Conservation (phyloP, 2,329 filamentous ascomycete genomes). For the Fusarium dimerum region DNA sequence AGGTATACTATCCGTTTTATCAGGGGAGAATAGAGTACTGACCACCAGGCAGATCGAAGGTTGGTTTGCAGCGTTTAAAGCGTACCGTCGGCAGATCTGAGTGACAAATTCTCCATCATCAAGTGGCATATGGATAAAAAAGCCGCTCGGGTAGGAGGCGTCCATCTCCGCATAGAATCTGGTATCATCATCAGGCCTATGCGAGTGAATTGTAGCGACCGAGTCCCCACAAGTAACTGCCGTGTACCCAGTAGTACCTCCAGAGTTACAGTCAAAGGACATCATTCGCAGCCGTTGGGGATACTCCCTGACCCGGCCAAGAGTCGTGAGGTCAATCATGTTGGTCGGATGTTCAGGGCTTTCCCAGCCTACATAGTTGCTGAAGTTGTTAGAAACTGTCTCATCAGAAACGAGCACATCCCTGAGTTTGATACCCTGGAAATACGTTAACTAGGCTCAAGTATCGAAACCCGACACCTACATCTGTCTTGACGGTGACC, state of each 20-base stretch:
- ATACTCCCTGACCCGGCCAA: not conserved
- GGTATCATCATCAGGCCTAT: conserved; percentile 1
- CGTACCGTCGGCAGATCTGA: conserved; percentile 12
- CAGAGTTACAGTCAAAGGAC: conserved; percentile 7
- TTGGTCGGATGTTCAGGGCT: conserved; percentile 6
- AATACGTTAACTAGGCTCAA: not conserved
- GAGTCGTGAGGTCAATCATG: conserved; percentile 10
- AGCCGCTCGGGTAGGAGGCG: not conserved
- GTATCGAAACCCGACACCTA: not conserved
- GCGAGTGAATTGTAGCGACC: conserved; percentile 4
- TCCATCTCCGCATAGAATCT: conserved; percentile 11
- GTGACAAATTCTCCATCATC: conserved; percentile 12
- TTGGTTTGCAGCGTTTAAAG: not conserved
- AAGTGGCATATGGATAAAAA: conserved; percentile 12
- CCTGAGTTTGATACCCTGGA: conserved; percentile 10
- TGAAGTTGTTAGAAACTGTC: not conserved
- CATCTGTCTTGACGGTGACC: conserved; percentile 7
- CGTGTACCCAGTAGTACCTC: conserved; percentile 10
- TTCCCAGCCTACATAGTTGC: conserved; percentile 9
- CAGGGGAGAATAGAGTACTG: not conserved
- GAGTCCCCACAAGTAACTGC: conserved; percentile 2
- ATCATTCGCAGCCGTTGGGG: conserved; percentile 8
- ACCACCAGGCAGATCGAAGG: conserved; percentile 11
- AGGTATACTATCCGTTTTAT: not conserved
- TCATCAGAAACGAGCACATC: conserved; percentile 6